Evolutionary conservation across 108 stramenopile genomes (phyloP).

Genomic region (Discostella pseudostelligera): DNA sequence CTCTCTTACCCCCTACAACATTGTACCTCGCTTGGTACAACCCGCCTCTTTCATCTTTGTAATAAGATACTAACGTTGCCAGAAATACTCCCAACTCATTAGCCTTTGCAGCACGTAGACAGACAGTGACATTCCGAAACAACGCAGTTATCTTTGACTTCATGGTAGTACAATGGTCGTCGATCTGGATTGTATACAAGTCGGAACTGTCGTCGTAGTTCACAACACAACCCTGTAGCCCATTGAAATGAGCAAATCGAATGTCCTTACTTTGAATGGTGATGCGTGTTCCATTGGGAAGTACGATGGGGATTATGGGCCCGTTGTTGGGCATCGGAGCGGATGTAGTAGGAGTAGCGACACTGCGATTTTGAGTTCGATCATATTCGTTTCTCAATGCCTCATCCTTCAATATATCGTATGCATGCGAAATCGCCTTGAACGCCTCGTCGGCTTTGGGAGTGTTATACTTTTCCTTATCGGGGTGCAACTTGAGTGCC

Average conservation of each 20-base stretch:
- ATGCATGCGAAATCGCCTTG: slow-evolving; percentile 1
- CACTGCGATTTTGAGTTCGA: background rate
- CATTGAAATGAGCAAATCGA: slow-evolving; percentile 7
- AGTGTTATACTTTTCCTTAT: slow-evolving; percentile 6
- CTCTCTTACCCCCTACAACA: background rate
- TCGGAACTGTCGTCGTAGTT: slow-evolving; percentile 1
- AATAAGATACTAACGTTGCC: slow-evolving; percentile 8
- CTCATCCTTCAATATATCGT: slow-evolving; percentile 9
- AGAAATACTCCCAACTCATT: slow-evolving; percentile 8
- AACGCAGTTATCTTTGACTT: slow-evolving; percentile 7
- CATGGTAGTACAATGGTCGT: slow-evolving; percentile 5
- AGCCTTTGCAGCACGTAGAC: slow-evolving; percentile 9
- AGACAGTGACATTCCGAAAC: slow-evolving; percentile 15
- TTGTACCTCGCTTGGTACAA: slow-evolving; percentile 4
- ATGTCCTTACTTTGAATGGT: slow-evolving; percentile 10
- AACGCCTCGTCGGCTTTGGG: slow-evolving; percentile 8
- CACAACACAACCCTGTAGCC: slow-evolving; percentile 5
- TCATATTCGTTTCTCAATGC: background rate
- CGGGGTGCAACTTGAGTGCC: slow-evolving; percentile 37
- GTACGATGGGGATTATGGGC: background rate
- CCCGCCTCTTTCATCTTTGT: slow-evolving; percentile 3
- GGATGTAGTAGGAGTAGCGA: background rate
- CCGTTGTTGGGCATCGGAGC: background rate
- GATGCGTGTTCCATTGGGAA: slow-evolving; percentile 9
- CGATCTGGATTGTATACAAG: slow-evolving; percentile 9